Evolutionary conservation across 768 basidiomycete genomes (phyloP), one percentile per base, ranked within the genome.

Genomic region (Dictyophora rubrovolvata): DNA sequence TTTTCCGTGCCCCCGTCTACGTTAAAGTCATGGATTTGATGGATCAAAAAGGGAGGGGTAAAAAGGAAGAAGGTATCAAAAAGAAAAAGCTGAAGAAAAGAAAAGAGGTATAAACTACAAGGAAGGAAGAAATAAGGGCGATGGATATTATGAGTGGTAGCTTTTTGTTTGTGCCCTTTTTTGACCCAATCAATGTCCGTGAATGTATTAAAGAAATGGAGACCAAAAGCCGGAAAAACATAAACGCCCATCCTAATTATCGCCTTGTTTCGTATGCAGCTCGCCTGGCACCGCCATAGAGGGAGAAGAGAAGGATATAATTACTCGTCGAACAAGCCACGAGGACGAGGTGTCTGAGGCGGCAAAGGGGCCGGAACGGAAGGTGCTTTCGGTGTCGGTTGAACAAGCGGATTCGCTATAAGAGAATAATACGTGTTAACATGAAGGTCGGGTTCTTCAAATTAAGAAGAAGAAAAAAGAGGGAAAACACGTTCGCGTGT

Each of bases 311-410:
- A 28, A 28, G 28, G 28, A 7, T 28, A 28, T 36, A 36, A 2
- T 47, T 52, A 59, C 57, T 59, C 57, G 1, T 52, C 59, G n/a
- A 60, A 60, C n/a, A 60, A 28, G 16, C 53, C 57, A 23, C 28
- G 35, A 2, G 59, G 59, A 37, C 59, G 59, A 28, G 59, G 59
- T 5, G 59, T 21, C 8, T 63, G 59, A 17, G 62, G 59, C 10
- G 63, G 59, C 12, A 60, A 58, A 14, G 62, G 63, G n/a, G 63
- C 63, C 17, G 63, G 23, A 33, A 36, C 42, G 12, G 62, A 16
- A 3, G 62, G 52, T 5, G 35, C 47, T 18, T 42, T 21, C 16
- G 62, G 60, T 12, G 62, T 60, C 28, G 60, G 53, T 34, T 46
- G 47, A 1, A 60, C 28, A 14, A 60, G 59, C 18, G 59, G 59